Evolutionary conservation across 805 yeast genomes (phyloP).

Genomic region (Brettanomyces anomalus): DNA sequence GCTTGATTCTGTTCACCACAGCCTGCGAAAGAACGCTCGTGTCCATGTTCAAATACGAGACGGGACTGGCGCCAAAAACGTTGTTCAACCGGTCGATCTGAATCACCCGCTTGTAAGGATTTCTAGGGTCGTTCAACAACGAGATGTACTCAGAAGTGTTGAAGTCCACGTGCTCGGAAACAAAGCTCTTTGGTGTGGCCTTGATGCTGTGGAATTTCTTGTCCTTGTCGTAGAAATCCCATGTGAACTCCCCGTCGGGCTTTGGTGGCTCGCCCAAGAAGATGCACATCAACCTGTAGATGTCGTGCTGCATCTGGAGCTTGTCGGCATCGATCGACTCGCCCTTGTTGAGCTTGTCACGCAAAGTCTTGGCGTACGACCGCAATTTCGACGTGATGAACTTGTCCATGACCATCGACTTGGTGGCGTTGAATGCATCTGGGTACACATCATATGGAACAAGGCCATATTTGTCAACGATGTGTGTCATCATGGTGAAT

Average conservation of each 20-base stretch:
- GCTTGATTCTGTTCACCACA: slow-evolving; percentile 60
- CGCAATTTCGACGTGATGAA: slow-evolving; percentile 62
- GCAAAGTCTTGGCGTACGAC: slow-evolving; percentile 65
- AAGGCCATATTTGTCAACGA: slow-evolving; percentile 72
- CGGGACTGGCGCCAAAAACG: slow-evolving; percentile 59
- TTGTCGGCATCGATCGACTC: slow-evolving; percentile 29
- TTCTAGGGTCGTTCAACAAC: slow-evolving; percentile 76
- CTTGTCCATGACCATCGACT: slow-evolving; percentile 44
- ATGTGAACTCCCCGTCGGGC: slow-evolving; percentile 54
- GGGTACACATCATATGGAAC: slow-evolving; percentile 71
- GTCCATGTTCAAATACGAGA: slow-evolving; percentile 62
- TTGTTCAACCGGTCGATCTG: slow-evolving; percentile 72
- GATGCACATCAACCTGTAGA: slow-evolving; percentile 57
- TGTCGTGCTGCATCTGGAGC: slow-evolving; percentile 42
- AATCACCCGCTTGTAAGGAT: slow-evolving; percentile 52
- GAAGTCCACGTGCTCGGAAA: slow-evolving; percentile 41
- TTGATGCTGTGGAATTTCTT: slow-evolving; percentile 36
- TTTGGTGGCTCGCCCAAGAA: slow-evolving; percentile 75
- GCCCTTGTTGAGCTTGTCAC: slow-evolving; percentile 35
- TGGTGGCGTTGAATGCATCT: slow-evolving; percentile 50
- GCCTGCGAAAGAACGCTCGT: slow-evolving; percentile 47
- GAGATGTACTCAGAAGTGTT: slow-evolving; percentile 50
- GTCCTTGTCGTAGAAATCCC: slow-evolving; percentile 74
- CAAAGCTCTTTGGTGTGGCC: slow-evolving; percentile 61
- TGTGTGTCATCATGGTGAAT: slow-evolving; percentile 72